These are phyloP conservation scores for Boletus subparvulus DNA, from an alignment of 768 basidiomycete genomes.

Conservation along the genomic window DNA sequence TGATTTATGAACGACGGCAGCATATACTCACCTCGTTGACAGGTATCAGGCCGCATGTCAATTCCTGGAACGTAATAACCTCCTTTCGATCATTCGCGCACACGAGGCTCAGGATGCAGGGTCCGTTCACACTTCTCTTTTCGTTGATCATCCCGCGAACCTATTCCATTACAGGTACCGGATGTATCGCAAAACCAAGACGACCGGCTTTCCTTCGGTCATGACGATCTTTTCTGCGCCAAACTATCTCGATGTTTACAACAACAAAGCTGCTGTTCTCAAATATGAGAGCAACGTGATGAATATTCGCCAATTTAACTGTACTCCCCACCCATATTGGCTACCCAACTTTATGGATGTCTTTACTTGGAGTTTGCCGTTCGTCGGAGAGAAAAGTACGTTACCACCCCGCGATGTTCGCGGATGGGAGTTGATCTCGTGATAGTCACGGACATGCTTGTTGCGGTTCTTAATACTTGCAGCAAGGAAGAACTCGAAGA, in stretches of 20 bases:
- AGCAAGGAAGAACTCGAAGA: conserved; percentile 96
- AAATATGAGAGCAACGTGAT: conserved; percentile 99
- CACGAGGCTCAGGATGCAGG: conserved; percentile 99
- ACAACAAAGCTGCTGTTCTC: conserved; percentile 98
- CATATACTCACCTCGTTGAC: conserved; percentile 3
- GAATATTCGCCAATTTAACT: conserved; percentile 98
- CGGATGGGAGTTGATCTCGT: conserved; percentile 3
- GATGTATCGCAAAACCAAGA: conserved; percentile 98
- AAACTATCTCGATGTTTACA: conserved; percentile 97
- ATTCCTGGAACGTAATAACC: conserved; percentile 95
- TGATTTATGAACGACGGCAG: not conserved
- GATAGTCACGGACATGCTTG: conserved; percentile 96
- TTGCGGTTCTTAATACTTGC: conserved; percentile 93
- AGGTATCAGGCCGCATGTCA: conserved; percentile 97
- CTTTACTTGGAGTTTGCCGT: conserved; percentile 98
- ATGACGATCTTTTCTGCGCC: conserved; percentile 99
- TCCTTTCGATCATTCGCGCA: conserved; percentile 94
- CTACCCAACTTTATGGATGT: conserved; percentile 99
- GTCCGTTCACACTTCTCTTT: conserved; percentile 41
- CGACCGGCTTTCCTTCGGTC: conserved; percentile 97
- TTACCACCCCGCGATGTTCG: not conserved
- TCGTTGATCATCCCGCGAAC: not conserved
- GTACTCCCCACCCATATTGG: conserved; percentile 96
- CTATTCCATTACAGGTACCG: conserved; percentile 61
- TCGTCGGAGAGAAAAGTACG: conserved; percentile 96